These are phyloP conservation scores for Neonectria sp. DNA, from an alignment of 2,329 filamentous ascomycete species.

Conservation along the genomic window DNA sequence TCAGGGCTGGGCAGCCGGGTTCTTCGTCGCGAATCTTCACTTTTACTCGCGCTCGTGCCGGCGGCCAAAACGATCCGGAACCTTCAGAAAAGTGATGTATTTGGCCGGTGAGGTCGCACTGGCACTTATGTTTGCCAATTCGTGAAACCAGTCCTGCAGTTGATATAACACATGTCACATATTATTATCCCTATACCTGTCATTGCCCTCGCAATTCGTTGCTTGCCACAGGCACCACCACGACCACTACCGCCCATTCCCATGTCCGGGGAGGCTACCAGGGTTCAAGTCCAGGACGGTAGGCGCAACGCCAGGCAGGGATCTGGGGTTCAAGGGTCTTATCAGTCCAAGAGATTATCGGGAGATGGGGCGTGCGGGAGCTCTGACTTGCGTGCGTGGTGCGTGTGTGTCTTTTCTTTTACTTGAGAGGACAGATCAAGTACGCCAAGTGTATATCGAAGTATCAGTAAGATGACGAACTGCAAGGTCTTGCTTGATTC, in stretches of 20 bases:
- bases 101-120: constrained; percentile 6
- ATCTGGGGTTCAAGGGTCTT: constrained; percentile 39
- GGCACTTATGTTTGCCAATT: background rate
- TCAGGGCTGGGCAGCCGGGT: background rate
- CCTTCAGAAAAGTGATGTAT: background rate
- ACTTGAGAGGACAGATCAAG: constrained; percentile 28
- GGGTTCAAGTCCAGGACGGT: constrained; percentile 4
- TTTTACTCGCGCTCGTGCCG: background rate
- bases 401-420: constrained; percentile 41
- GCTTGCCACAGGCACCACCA: background rate
- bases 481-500: background rate
- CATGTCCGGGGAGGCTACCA: constrained; percentile 10
- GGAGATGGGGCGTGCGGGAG: constrained; percentile 8
- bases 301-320: constrained; percentile 27
- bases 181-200: background rate
- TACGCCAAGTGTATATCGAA: constrained; percentile 2
- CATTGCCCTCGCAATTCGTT: background rate
- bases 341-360: constrained; percentile 34
- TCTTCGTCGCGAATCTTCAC: background rate
- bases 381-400: background rate
- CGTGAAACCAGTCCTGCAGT: constrained; percentile 18
- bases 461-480: constrained; percentile 1
- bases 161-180: constrained; percentile 19
- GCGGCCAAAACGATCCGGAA: constrained; percentile 1
- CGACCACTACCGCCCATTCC: constrained; percentile 1